These are phyloP conservation scores for Pseudogymnoascus sp. DNA, from an alignment of 2,329 filamentous ascomycete species.

Conservation along the genomic window DNA sequence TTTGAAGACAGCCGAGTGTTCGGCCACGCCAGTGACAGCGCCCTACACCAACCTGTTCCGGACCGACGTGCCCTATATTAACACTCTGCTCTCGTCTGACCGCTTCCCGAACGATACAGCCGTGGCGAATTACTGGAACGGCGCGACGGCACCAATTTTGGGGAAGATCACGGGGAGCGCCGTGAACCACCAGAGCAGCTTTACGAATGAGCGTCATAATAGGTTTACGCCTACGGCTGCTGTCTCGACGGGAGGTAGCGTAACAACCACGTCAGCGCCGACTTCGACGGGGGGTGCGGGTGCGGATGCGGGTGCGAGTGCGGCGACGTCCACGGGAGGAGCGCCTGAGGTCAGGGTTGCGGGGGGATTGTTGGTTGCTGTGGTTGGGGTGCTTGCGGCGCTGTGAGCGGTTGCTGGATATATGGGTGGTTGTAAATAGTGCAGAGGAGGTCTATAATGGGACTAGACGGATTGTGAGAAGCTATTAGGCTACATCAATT, in stretches of 20 bases:
- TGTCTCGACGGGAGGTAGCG: background rate
- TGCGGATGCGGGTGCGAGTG: no score
- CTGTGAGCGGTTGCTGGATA: background rate
- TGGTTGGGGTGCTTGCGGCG: background rate
- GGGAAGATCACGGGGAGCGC: constrained; percentile 10
- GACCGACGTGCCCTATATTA: background rate
- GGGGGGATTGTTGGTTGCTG: background rate
- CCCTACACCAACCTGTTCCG: background rate
- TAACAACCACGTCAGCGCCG: background rate
- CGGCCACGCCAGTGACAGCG: background rate
- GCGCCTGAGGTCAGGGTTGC: background rate
- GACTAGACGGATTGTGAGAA: no score
- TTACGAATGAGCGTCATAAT: background rate
- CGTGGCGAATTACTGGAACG: constrained; percentile 7
- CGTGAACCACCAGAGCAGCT: background rate
- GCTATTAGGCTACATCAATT: no score
- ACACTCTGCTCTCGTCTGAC: background rate
- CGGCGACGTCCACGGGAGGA: background rate
- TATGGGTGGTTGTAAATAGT: no score
- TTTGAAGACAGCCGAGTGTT: background rate
- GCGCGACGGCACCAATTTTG: background rate
- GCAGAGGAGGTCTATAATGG: no score
- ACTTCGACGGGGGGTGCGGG: background rate
- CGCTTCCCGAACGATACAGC: constrained; percentile 6
- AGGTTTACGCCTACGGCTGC: background rate